Evolutionary conservation across 1,139 yeast species (phyloP), one percentile per base, ranked within the genome.

Genomic region (Saccharomycopsis crataegensis): DNA sequence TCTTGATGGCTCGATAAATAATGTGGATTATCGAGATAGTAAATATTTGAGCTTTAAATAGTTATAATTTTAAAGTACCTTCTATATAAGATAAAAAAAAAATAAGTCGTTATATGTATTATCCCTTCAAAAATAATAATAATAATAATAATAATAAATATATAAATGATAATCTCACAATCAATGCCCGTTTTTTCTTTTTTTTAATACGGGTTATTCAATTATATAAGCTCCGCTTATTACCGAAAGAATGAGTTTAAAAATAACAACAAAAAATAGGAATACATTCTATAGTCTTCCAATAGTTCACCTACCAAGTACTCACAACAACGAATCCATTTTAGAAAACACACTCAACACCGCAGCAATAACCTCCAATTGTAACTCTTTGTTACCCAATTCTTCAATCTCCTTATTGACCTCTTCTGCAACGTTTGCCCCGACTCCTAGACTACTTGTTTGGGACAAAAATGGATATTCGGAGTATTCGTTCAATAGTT

Each of bases 331-430:
- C 55, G 77, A 70, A 60, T 75, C 79, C 74, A 76, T 73, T 59
- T 75, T 70, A 1, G 78, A 68, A 59, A 75, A 74, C 5, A 75
- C 79, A 56, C 73, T 73, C 38, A 75, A 64, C 6, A 91, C 96
- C 47, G 96, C 99, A 38, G 98, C 97, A 56, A 93, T 76, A 55
- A 91, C 83, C 70, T 93, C 99, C 59, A 91, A 70, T 65, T 83
- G 89, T 61, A 89, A 76, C 56, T 86, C 94, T 51, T 77, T 73
- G 46, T 79, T 77, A 52, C 79, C 78, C 53, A 69, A 67, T 28
- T 61, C 62, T 58, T 80, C 87, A 44, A 86, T 71, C 69, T 91
- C 98, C 51, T 74, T 73, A 50, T 75, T 71, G 48, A 91, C 77
- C 65, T 84, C 90, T 64, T 78, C 76, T 48, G 80, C 79, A 64